Evolutionary conservation across 257 asterid species (phyloP), one percentile per base, ranked within the genome.

Genomic region (Solanum tarijense): DNA sequence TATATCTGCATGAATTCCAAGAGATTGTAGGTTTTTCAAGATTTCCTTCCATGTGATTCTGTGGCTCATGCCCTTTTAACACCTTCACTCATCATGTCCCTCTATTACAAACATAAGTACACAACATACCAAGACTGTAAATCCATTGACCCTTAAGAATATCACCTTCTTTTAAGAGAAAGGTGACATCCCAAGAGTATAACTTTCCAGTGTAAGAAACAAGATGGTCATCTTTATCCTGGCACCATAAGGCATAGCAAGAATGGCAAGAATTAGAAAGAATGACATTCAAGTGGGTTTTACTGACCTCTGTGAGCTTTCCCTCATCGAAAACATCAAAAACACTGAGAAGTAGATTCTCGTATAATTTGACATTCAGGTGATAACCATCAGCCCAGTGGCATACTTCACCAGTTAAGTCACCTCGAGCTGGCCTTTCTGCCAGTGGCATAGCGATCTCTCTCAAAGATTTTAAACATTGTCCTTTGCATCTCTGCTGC

Each of bases 321-420:
- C 99, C 98, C 89, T 97, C 99, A 84, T 97, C 99, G 90, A 96
- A 93, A 91, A 95, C 95, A 90, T 97, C 99, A 89, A 96, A 97
- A 83, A 97, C 94, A 87, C 99, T 96, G 89, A 93, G 97, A 87
- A 97, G 94, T 84, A 97, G 93, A 89, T 94, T 95, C 96, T 94
- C 99, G 88, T 97, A 97, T 68, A 97, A 89, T 92, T 92, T 95
- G 92, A 96, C 98, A 88, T 96, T 97, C 86, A 97, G 89, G 91
- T 93, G 98, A 91, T 95, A 97, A 86, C 99, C 99, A 93, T 96
- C 99, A 39, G 99, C 99, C 98, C 98, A 96, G 88, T 97, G 99
- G 90, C 98, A 95, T 88, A 97, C 90, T 96, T 97, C 99, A 91
- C 98, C 99, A 83, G 99, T 97, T 93, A 97, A 92, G 90, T 97